Conservation (phyloP, 1,284 basidiomycete species). For the Ganoderma lucidum region DNA sequence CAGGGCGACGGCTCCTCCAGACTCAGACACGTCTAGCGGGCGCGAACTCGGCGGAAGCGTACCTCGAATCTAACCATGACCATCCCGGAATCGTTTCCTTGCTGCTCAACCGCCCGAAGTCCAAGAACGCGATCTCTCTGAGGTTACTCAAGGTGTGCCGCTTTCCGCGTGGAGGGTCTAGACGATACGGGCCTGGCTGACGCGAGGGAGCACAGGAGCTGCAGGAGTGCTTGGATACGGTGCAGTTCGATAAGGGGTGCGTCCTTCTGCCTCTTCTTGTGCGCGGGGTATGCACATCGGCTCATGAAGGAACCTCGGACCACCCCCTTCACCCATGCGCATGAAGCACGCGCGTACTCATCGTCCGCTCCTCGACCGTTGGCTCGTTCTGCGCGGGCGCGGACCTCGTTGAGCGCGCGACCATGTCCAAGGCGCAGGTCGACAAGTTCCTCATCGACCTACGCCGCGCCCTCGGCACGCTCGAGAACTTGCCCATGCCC, state of each 20-base stretch:
- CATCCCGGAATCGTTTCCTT: conserved; percentile 69
- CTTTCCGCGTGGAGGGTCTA: background rate
- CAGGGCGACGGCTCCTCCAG: conserved; percentile 24
- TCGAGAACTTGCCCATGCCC: conserved; percentile 86
- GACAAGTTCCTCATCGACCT: conserved; percentile 83
- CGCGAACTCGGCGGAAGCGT: conserved; percentile 52
- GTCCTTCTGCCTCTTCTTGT: conserved; percentile 20
- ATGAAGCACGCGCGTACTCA: conserved; percentile 75
- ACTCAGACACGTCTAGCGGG: conserved; percentile 5
- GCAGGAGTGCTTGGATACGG: conserved; percentile 71
- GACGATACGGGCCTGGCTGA: background rate
- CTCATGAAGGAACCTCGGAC: background rate
- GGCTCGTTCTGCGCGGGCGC: conserved; percentile 95
- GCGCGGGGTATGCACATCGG: background rate
- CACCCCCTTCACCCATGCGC: background rate
- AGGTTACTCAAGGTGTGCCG: conserved; percentile 69
- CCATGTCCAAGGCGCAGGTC: conserved; percentile 82
- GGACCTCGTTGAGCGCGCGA: conserved; percentile 86
- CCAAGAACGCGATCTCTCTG: conserved; percentile 90
- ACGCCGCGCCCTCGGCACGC: conserved; percentile 73
- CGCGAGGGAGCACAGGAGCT: conserved; percentile 66
- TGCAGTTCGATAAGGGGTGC: conserved; percentile 73
- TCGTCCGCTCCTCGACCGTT: conserved; percentile 76
- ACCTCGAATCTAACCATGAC: conserved; percentile 56
- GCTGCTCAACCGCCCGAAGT: conserved; percentile 82